Evolutionary conservation across 768 basidiomycete genomes (phyloP), one percentile per base, ranked within the genome.

Genomic region (Kwoniella dendrophila): DNA sequence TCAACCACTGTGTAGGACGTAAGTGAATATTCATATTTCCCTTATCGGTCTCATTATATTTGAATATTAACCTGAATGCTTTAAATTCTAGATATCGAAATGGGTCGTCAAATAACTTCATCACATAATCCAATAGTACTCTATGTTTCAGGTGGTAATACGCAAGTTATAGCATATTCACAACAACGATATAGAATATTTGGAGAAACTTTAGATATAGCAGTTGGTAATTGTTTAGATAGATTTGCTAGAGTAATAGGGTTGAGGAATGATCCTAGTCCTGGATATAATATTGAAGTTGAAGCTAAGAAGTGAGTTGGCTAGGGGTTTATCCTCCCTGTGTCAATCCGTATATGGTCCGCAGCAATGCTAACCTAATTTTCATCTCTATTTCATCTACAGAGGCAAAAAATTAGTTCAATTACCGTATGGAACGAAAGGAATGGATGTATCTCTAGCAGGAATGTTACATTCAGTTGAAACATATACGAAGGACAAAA

Each of bases 1-100:
- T 98, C n/a, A 99, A 99, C 77, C 96, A 99, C 79, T 99, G 96
- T 72, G 87, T 99, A 32, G 96, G 96, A 50, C 96, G 96, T 98
- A 74, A 80, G 91, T 79, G 8, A 38, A 38, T 18, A 8, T 38
- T 38, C 7, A 14, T 11, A 10, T 16, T 22, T 7, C 32, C 32
- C 30, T 27, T 36, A 34, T 29, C 26, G 22, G 11, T 27, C 10
- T 22, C 6, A 29, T 27, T 12, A 27, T 4, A 27, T 22, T 22
- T 16, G 38, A 14, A 20, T 40, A 16, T 1, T 3, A 40, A 12
- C 26, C 47, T 12, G 12, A 24, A 16, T 48, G 47, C 18, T 38
- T 8, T 16, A 8, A 36, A 26, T 26, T 41, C 3, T 74, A 98
- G 96, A 99, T 78, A 99, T 99, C 67, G 96, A 99, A 80, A 99